These are phyloP conservation scores for Xylariaceae sp. DNA, from an alignment of 2,329 filamentous ascomycete genomes.

Conservation along the genomic window DNA sequence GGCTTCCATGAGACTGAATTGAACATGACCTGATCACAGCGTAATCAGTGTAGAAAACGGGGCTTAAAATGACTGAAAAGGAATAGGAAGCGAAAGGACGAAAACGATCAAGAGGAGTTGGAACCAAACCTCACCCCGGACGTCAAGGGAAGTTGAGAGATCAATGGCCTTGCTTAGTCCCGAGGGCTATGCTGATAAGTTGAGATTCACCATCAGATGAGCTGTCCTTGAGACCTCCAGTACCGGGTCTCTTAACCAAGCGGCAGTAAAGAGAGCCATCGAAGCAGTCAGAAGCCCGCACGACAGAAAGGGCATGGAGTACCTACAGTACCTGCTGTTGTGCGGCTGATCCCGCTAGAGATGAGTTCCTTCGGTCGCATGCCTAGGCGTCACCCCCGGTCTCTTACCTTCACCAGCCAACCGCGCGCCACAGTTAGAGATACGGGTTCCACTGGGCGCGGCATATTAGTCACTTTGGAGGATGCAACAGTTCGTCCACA, in stretches of 20 bases:
- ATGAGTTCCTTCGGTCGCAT: conserved; percentile 20
- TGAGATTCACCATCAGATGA: conserved; percentile 29
- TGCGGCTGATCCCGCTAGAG: conserved; percentile 33
- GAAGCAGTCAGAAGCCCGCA: conserved; percentile 28
- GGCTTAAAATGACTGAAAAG: conserved; percentile 16
- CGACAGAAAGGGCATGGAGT: conserved; percentile 17
- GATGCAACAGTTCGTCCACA: conserved; percentile 16
- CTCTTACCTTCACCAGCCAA: conserved; percentile 9
- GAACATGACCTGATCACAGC: neutral
- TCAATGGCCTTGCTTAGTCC: conserved; percentile 22
- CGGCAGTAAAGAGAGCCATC: conserved; percentile 27
- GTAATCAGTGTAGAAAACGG: neutral
- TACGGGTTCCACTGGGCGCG: conserved; percentile 19
- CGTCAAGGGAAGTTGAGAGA: conserved; percentile 18
- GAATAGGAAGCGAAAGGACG: conserved; percentile 2
- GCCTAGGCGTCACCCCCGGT: conserved; percentile 20
- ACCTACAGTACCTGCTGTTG: conserved; percentile 12
- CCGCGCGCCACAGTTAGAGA: conserved; percentile 17
- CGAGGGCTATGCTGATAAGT: conserved; percentile 11
- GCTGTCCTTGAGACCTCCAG: conserved; percentile 28
- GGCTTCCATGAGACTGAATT: conserved; percentile 3
- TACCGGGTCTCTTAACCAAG: conserved; percentile 17
- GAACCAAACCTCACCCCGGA: conserved; percentile 4
- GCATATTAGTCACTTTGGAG: conserved; percentile 20
- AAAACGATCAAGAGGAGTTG: too few species aligned